Conservation (phyloP, 2,329 filamentous ascomycete species). For the Zymoseptoria tritici region DNA sequence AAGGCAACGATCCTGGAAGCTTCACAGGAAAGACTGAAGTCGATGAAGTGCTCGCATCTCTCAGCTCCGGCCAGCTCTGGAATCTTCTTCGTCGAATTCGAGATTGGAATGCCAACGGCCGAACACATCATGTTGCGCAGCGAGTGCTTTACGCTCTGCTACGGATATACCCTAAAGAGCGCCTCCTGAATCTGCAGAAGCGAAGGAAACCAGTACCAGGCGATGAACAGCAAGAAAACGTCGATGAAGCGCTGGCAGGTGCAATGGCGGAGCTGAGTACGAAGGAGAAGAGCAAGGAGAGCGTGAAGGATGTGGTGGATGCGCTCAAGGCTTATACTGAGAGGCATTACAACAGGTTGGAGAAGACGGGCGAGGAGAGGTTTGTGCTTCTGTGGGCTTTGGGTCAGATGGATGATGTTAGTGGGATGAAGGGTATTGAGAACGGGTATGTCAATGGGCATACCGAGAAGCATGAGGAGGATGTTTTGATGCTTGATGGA, state of each 20-base stretch:
- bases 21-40: slow-evolving; percentile 60
- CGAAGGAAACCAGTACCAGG: slow-evolving; percentile 20
- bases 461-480: slow-evolving; percentile 3
- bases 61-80: slow-evolving; percentile 82
- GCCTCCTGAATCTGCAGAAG: slow-evolving; percentile 51
- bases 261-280: slow-evolving; percentile 28
- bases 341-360: slow-evolving; percentile 80
- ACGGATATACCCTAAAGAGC: slow-evolving; percentile 69
- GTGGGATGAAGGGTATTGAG: slow-evolving; percentile 11
- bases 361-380: slow-evolving; percentile 88
- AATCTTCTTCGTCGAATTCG: slow-evolving; percentile 71
- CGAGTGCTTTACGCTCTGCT: slow-evolving; percentile 73
- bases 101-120: slow-evolving; percentile 96
- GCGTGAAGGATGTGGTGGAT: slow-evolving; percentile 74
- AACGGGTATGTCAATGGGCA: slow-evolving; percentile 12
- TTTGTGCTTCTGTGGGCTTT: slow-evolving; percentile 91
- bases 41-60: slow-evolving; percentile 70
- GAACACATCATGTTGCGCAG: slow-evolving; percentile 78
- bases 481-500: slow-evolving; percentile 17
- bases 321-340: slow-evolving; percentile 88
- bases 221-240: slow-evolving; percentile 13
- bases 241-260: slow-evolving; percentile 22
- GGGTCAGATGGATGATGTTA: slow-evolving; percentile 77
- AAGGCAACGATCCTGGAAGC: slow-evolving; percentile 55
- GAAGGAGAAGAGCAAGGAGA: slow-evolving; percentile 47